A percentile compares a stretch with the other conserved stretches of the same genome.
These are phyloP conservation scores for Pyrenochaeta sp. DNA, from an alignment of 2,329 filamentous ascomycete species.

Conservation along the genomic window DNA sequence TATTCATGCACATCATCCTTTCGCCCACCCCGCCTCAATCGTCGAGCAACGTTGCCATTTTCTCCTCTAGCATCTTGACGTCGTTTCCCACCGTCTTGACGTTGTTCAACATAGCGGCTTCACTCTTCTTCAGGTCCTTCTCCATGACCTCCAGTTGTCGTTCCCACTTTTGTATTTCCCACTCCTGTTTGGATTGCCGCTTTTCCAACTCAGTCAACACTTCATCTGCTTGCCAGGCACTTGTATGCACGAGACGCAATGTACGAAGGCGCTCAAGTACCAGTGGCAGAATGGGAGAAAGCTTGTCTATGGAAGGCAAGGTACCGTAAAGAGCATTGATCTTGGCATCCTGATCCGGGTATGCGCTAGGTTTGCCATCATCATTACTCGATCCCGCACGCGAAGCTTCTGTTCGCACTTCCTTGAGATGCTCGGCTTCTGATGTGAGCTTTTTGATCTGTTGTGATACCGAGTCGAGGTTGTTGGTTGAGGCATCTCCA, in stretches of 20 bases:
- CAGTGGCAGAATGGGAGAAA: conserved; percentile 84
- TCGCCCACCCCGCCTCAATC: conserved; percentile 11
- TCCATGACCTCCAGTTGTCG: conserved; percentile 83
- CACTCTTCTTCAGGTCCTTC: conserved; percentile 72
- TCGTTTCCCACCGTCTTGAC: conserved; percentile 85
- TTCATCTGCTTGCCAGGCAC: conserved; percentile 81
- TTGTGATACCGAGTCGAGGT: conserved; percentile 74
- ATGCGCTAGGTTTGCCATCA: conserved; percentile 35
- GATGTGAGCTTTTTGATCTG: conserved; percentile 73
- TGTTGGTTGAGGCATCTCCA: conserved; percentile 73
- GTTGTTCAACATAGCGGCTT: conserved; percentile 76
- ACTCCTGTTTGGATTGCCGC: conserved; percentile 80
- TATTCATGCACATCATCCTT: too few species aligned
- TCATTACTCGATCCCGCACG: conserved; percentile 12
- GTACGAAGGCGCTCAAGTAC: conserved; percentile 86
- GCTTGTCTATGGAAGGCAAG: conserved; percentile 83
- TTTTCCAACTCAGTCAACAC: conserved; percentile 79
- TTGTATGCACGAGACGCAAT: conserved; percentile 82
- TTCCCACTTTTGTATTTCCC: conserved; percentile 86
- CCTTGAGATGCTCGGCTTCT: conserved; percentile 76
- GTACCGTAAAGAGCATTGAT: conserved; percentile 92
- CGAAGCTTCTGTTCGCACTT: conserved; percentile 49
- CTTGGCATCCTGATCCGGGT: conserved; percentile 79
- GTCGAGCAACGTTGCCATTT: conserved; percentile 63
- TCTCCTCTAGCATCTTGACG: conserved; percentile 85